These are phyloP conservation scores for Trichoderma guizhouense DNA, from an alignment of 2,329 filamentous ascomycete genomes.

Conservation along the genomic window DNA sequence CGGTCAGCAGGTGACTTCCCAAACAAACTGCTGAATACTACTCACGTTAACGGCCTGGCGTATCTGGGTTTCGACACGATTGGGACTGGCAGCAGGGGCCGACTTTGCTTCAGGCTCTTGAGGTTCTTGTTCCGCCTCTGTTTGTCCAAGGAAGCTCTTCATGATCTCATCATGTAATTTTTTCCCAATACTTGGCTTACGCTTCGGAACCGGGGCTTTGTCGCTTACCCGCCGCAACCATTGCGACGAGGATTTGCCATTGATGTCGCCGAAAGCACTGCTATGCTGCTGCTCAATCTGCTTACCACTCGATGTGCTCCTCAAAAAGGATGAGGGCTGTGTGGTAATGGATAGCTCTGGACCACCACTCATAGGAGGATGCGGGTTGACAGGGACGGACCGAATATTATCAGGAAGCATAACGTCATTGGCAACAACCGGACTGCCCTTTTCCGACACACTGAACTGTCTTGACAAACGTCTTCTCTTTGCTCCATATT, in stretches of 20 bases:
- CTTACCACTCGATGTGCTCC: not conserved
- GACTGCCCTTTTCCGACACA: constrained; percentile 29
- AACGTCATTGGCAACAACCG: constrained; percentile 1
- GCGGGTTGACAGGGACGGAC: too few species aligned
- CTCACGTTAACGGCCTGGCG: constrained; percentile 27
- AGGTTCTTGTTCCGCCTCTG: not conserved
- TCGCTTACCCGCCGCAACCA: not conserved
- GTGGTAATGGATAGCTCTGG: rapidly evolving
- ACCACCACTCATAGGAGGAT: not conserved
- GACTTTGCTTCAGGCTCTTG: not conserved
- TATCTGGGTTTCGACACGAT: not conserved
- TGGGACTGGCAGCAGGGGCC: too few species aligned
- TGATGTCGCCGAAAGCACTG: not conserved
- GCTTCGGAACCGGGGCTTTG: not conserved
- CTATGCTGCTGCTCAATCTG: not conserved
- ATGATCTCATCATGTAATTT: not conserved
- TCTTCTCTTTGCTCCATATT: not conserved
- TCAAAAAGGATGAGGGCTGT: not conserved
- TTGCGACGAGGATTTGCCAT: not conserved
- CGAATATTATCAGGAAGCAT: not conserved
- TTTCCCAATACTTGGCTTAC: not conserved
- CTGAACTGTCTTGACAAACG: constrained; percentile 21
- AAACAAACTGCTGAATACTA: not conserved
- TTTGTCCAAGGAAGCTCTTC: not conserved
- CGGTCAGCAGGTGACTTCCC: not conserved